These are phyloP conservation scores for Prunus fruticosa DNA, from an alignment of 306 rosid genomes.

Conservation along the genomic window DNA sequence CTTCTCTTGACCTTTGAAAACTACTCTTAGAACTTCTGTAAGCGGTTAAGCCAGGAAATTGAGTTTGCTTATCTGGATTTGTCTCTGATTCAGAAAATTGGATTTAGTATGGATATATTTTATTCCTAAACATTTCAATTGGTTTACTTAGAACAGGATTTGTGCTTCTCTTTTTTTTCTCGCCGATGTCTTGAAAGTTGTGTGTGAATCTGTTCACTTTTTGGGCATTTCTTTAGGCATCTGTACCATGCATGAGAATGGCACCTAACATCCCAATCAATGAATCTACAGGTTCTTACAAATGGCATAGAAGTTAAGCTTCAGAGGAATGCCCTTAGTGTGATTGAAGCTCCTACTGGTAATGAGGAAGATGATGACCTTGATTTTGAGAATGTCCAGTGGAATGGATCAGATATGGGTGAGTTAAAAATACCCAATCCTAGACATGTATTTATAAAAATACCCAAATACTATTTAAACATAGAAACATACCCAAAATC, in stretches of 20 bases:
- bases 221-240: background rate
- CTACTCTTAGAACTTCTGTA: background rate
- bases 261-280: constrained; percentile 2
- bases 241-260: constrained; percentile 8
- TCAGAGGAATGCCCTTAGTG: constrained; percentile 97
- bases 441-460: no score
- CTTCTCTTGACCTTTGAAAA: background rate
- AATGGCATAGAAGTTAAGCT: constrained; percentile 97
- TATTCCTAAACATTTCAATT: background rate
- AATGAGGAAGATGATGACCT: constrained; percentile 95
- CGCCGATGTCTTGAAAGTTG: background rate
- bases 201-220: background rate
- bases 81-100: background rate
- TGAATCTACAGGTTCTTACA: constrained; percentile 72
- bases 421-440: no score
- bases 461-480: no score
- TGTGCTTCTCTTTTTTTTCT: background rate
- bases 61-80: background rate
- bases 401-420: constrained; percentile 96
- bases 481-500: no score
- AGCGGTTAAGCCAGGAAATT: background rate
- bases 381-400: constrained; percentile 70
- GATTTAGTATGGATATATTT: background rate
- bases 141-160: background rate
- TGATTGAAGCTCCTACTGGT: constrained; percentile 94